A percentile compares a stretch with the other conserved stretches of the same genome.
Evolutionary conservation across 1,284 basidiomycete species (phyloP).

Genomic region (Taiwanofungus camphoratus): DNA sequence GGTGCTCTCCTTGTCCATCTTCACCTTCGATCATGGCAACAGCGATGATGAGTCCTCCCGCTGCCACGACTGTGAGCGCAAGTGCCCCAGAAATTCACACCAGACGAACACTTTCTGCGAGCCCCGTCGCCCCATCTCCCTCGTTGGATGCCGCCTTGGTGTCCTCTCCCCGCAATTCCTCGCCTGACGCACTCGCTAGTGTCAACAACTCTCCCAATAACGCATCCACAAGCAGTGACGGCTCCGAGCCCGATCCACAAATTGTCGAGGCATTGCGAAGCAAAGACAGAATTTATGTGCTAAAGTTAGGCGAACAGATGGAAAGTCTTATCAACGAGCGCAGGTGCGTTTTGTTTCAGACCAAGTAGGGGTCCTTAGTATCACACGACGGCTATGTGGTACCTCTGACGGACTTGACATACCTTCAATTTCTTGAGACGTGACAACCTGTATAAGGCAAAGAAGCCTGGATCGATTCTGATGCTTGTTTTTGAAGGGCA

Average conservation of each 20-base stretch:
- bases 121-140: constrained; percentile 18
- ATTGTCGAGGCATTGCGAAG: constrained; percentile 78
- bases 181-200: constrained; percentile 15
- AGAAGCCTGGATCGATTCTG: constrained; percentile 7
- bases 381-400: constrained; percentile 10
- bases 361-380: too few relatives aligned
- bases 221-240: constrained; percentile 15
- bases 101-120: constrained; percentile 15
- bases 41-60: constrained; percentile 14
- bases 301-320: constrained; percentile 79
- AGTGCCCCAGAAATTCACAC: constrained; percentile 21
- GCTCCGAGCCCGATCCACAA: constrained; percentile 58
- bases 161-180: constrained; percentile 15
- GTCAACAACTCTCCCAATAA: constrained; percentile 10
- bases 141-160: constrained; percentile 19
- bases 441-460: too few relatives aligned
- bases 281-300: constrained; percentile 79
- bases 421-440: too few relatives aligned
- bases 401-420: constrained; percentile 1
- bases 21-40: constrained; percentile 16
- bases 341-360: constrained; percentile 47
- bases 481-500: constrained; percentile 34
- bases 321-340: constrained; percentile 69
- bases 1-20: constrained; percentile 4
- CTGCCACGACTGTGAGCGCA: constrained; percentile 17